Conservation (phyloP, 2,329 filamentous ascomycete species). For the Colletotrichum sp. region DNA sequence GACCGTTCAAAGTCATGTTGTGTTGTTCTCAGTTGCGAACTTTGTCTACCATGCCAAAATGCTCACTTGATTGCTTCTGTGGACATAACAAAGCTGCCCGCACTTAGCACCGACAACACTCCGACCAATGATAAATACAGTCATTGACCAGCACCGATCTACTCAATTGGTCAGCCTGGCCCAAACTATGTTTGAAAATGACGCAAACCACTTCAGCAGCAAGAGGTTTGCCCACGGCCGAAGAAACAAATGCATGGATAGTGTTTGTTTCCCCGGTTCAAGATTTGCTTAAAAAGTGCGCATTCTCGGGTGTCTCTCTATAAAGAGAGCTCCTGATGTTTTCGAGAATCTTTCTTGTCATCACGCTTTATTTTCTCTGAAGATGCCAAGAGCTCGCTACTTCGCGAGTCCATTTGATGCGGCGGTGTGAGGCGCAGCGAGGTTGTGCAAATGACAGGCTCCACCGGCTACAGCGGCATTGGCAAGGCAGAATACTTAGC, state of each 20-base stretch:
- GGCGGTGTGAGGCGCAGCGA: background rate
- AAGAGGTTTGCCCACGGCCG: background rate
- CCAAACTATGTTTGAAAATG: fast-evolving
- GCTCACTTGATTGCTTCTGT: background rate
- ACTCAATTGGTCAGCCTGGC: background rate
- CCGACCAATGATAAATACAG: background rate
- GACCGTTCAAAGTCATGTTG: background rate
- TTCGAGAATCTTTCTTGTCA: background rate
- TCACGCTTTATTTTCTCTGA: background rate
- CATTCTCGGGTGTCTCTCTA: no score
- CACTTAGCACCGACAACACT: background rate
- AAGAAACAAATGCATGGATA: background rate
- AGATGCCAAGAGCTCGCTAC: background rate
- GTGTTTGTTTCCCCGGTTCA: background rate
- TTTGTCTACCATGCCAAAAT: background rate
- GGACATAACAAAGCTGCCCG: background rate
- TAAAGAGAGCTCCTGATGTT: background rate
- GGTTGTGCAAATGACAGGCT: background rate
- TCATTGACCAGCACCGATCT: background rate
- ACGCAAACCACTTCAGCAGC: background rate
- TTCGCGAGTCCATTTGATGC: background rate
- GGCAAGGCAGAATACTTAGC: background rate
- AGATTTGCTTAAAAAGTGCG: background rate
- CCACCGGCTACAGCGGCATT: background rate
- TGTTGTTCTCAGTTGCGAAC: background rate